Percentiles rank a stretch among this genome's conserved stretches.
Evolutionary conservation across 495 filamentous ascomycete genomes (phyloP).

Genomic region (Extremus antarcticus): DNA sequence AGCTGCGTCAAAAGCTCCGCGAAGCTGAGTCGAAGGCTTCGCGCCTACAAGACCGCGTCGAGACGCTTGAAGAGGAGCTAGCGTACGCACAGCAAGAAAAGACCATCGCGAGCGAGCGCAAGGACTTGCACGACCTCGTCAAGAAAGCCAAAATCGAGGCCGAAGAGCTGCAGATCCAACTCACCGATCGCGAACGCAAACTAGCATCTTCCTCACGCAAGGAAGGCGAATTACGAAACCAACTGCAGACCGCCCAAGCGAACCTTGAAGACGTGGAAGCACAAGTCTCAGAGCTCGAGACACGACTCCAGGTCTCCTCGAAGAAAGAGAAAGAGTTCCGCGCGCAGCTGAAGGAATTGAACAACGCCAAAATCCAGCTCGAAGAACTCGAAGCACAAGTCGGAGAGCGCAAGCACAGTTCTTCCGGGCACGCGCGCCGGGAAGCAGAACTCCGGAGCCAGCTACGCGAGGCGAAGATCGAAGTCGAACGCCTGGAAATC

Average conservation of each 20-base stretch:
- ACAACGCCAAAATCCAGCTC: conserved; percentile 11
- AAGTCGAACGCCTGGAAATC: conserved; percentile 13
- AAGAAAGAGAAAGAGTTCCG: conserved; percentile 23
- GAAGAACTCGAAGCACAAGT: conserved; percentile 12
- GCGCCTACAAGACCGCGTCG: conserved; percentile 21
- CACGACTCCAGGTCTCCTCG: neutral
- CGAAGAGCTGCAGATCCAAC: conserved; percentile 50
- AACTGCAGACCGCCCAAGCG: conserved; percentile 14
- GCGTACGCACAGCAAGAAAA: conserved; percentile 26
- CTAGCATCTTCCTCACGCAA: conserved; percentile 8
- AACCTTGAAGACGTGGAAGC: conserved; percentile 21
- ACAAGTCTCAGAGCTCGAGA: conserved; percentile 16
- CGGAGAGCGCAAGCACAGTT: conserved; percentile 16
- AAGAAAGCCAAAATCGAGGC: conserved; percentile 56
- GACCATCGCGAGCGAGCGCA: conserved; percentile 48
- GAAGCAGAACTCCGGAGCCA: conserved; percentile 19
- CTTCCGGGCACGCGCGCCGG: conserved; percentile 17
- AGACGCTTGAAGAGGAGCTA: conserved; percentile 30
- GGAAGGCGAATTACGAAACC: conserved; percentile 37
- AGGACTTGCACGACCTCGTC: conserved; percentile 54
- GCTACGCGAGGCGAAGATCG: conserved; percentile 16
- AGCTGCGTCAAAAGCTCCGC: conserved; percentile 22
- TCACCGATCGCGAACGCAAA: conserved; percentile 34
- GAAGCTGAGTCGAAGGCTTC: conserved; percentile 24
- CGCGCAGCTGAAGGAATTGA: conserved; percentile 12